Percentiles rank a stretch among this genome's conserved stretches.
These are phyloP conservation scores for Orbilia brochopaga DNA, from an alignment of 2,329 filamentous ascomycete species.

Conservation along the genomic window DNA sequence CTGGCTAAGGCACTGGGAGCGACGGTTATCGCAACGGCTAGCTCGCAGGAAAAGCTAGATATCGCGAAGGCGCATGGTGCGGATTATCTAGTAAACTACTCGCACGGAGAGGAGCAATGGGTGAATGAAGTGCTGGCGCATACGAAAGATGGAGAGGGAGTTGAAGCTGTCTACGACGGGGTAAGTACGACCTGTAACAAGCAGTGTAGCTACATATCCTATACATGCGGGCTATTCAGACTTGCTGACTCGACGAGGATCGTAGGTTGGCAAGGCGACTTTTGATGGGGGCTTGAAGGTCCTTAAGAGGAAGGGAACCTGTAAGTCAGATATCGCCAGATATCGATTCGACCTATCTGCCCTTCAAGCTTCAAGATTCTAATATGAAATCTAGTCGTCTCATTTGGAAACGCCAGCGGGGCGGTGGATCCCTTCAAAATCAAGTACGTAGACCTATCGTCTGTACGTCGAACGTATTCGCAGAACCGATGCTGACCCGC, in stretches of 20 bases:
- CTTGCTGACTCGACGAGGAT: constrained; percentile 1
- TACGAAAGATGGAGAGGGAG: constrained; percentile 74
- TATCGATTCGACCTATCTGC: too few species aligned
- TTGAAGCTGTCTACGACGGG: constrained; percentile 80
- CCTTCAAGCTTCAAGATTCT: too few species aligned
- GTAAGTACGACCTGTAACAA: constrained; percentile 57
- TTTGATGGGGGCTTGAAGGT: constrained; percentile 79
- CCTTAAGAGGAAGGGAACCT: constrained; percentile 75
- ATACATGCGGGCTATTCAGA: too few species aligned
- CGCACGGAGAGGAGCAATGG: constrained; percentile 64
- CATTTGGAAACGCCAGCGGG: constrained; percentile 60
- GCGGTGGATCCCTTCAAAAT: constrained; percentile 73
- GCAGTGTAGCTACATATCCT: background rate
- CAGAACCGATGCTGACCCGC: constrained; percentile 4
- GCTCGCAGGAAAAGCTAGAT: constrained; percentile 73
- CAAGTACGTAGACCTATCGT: constrained; percentile 57
- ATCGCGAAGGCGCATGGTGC: constrained; percentile 74
- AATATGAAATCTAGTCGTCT: constrained; percentile 41
- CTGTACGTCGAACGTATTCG: constrained; percentile 59
- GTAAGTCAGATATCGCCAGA: constrained; percentile 10
- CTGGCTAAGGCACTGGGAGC: constrained; percentile 72
- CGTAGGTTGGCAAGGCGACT: constrained; percentile 73
- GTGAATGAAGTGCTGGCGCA: constrained; percentile 66
- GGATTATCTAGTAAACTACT: constrained; percentile 73
- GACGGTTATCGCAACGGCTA: constrained; percentile 78